Evolutionary conservation across 1,139 yeast species (phyloP).

Genomic region (Scheffersomyces quercinus): DNA sequence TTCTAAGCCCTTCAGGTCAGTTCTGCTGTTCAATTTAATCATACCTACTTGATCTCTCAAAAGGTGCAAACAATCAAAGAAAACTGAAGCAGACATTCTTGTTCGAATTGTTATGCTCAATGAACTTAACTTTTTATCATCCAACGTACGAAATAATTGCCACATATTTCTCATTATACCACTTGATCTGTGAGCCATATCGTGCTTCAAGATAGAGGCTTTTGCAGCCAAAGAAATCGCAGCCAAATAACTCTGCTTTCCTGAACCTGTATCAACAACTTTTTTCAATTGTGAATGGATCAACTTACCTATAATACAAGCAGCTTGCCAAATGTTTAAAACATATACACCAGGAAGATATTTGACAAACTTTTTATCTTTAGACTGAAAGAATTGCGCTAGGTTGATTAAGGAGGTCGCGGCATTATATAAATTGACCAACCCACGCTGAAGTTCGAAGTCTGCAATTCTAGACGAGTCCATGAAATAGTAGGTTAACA

Average conservation of each 20-base stretch:
- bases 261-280: constrained; percentile 68
- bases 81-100: constrained; percentile 88
- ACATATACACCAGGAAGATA: constrained; percentile 85
- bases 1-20: constrained; percentile 16
- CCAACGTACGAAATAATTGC: constrained; percentile 71
- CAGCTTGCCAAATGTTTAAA: constrained; percentile 86
- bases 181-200: constrained; percentile 87
- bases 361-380: constrained; percentile 63
- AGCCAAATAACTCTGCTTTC: constrained; percentile 66
- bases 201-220: constrained; percentile 87
- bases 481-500: constrained; percentile 77
- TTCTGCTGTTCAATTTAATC: constrained; percentile 54
- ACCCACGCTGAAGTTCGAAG: constrained; percentile 71
- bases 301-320: constrained; percentile 78
- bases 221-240: constrained; percentile 72
- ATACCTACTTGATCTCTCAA: constrained; percentile 85
- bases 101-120: constrained; percentile 64
- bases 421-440: constrained; percentile 76
- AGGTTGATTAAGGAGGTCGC: constrained; percentile 72
- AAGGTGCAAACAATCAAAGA: constrained; percentile 85
- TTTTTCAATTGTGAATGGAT: constrained; percentile 71
- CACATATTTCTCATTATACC: constrained; percentile 94
- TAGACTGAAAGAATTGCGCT: constrained; percentile 59
- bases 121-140: constrained; percentile 39
- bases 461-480: constrained; percentile 57